phyloP scores from a whole-genome alignment of 371 early-diverging fungal genomes.

The Apophysomyces sp. region DNA sequence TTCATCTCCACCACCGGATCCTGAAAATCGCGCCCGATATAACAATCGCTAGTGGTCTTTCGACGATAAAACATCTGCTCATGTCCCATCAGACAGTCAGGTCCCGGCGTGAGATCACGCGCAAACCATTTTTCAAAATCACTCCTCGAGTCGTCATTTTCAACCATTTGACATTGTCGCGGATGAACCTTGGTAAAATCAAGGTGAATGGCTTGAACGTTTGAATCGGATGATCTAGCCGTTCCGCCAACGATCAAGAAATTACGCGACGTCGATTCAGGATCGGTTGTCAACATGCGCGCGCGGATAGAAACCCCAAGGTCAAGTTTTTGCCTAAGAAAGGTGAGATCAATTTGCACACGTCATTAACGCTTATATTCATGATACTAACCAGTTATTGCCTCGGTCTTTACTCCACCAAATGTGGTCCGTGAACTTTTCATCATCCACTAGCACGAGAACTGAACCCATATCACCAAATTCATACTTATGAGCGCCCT shows the following conservation, averaged over 20 bases:
- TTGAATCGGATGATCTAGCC: slow-evolving; percentile 29
- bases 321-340: slow-evolving; percentile 30
- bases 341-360: background rate
- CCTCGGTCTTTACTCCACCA: slow-evolving; percentile 85
- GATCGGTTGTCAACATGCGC: slow-evolving; percentile 61
- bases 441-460: slow-evolving; percentile 75
- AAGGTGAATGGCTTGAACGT: slow-evolving; percentile 55
- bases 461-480: slow-evolving; percentile 86
- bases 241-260: slow-evolving; percentile 52
- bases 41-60: slow-evolving; percentile 77
- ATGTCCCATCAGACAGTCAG: slow-evolving; percentile 89
- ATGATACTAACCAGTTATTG: slow-evolving; percentile 62
- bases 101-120: slow-evolving; percentile 55
- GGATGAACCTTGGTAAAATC: slow-evolving; percentile 67
- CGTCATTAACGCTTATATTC: background rate
- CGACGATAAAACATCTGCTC: slow-evolving; percentile 73
- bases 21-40: slow-evolving; percentile 68
- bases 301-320: slow-evolving; percentile 55
- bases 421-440: slow-evolving; percentile 66
- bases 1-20: slow-evolving; percentile 53
- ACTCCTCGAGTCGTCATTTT: slow-evolving; percentile 44
- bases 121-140: slow-evolving; percentile 86
- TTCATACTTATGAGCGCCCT: slow-evolving; percentile 88
- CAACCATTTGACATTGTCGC: slow-evolving; percentile 66
- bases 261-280: slow-evolving; percentile 60